These are phyloP conservation scores for Yarrowia galli DNA, from an alignment of 1,139 yeast genomes.

Conservation along the genomic window DNA sequence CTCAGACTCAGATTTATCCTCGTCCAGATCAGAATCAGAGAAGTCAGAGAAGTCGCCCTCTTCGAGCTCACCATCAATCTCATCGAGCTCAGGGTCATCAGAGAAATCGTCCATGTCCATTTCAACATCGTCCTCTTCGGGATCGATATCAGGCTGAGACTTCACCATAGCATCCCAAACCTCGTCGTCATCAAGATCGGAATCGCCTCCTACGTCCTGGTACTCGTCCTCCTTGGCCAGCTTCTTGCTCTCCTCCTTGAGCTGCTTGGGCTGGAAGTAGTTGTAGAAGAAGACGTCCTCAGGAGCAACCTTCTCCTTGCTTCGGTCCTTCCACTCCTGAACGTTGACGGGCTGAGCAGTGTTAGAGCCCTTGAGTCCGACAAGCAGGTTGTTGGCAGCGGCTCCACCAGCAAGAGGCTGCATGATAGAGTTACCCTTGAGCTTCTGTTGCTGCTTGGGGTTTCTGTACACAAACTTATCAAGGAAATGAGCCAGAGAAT, in stretches of 20 bases:
- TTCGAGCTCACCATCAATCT: conserved; percentile 37
- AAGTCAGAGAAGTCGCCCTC: conserved; percentile 32
- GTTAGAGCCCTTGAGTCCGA: conserved; percentile 57
- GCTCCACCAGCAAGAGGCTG: conserved; percentile 90
- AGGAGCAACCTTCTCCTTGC: conserved; percentile 72
- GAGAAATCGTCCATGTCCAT: conserved; percentile 42
- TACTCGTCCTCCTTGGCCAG: conserved; percentile 46
- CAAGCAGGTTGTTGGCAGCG: conserved; percentile 75
- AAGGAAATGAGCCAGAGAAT: conserved; percentile 85
- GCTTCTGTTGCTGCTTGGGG: conserved; percentile 76
- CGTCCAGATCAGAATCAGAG: conserved; percentile 19
- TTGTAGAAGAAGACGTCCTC: conserved; percentile 91
- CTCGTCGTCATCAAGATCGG: conserved; percentile 70
- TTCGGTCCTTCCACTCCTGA: conserved; percentile 79
- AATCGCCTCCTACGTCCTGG: conserved; percentile 49
- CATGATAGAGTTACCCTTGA: conserved; percentile 91
- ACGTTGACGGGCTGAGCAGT: conserved; percentile 74
- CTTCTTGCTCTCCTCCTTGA: conserved; percentile 49
- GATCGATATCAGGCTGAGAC: conserved; percentile 65
- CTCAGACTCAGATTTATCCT: conserved; percentile 1
- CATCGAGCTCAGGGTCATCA: conserved; percentile 29
- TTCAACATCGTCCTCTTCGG: conserved; percentile 48
- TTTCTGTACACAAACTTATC: conserved; percentile 95
- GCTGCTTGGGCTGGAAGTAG: conserved; percentile 71
- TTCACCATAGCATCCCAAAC: conserved; percentile 90